These are phyloP conservation scores for Vanderwaltozyma yarrowii DNA, from an alignment of 805 yeast genomes.

Conservation along the genomic window DNA sequence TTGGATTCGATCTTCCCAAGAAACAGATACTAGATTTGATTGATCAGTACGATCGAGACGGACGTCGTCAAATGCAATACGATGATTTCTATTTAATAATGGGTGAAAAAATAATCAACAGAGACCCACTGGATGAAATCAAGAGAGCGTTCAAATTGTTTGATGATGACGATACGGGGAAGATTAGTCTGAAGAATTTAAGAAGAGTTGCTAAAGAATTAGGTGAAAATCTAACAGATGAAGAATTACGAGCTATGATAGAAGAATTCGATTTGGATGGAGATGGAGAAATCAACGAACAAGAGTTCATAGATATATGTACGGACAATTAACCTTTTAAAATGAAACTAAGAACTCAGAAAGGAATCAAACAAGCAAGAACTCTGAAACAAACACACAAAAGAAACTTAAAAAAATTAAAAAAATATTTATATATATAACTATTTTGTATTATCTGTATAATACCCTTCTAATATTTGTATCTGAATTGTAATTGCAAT, in stretches of 20 bases:
- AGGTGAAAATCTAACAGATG: slow-evolving; percentile 87
- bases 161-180: slow-evolving; percentile 83
- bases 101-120: slow-evolving; percentile 68
- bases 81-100: slow-evolving; percentile 68
- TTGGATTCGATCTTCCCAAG: slow-evolving; percentile 78
- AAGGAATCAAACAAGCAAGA: too few species aligned
- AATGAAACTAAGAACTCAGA: too few species aligned
- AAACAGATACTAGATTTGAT: slow-evolving; percentile 67
- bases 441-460: too few species aligned
- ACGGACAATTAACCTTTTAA: slow-evolving; percentile 36
- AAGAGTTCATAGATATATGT: slow-evolving; percentile 83
- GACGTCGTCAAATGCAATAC: slow-evolving; percentile 59
- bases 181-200: slow-evolving; percentile 69
- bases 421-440: too few species aligned
- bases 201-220: slow-evolving; percentile 85
- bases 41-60: slow-evolving; percentile 72
- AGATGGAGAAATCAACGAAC: slow-evolving; percentile 89
- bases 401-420: too few species aligned
- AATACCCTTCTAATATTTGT: too few species aligned
- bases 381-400: too few species aligned
- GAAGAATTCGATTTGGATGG: slow-evolving; percentile 94
- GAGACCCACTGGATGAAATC: slow-evolving; percentile 92
- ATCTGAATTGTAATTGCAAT: too few species aligned
- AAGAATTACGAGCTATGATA: slow-evolving; percentile 91
- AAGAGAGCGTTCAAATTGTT: slow-evolving; percentile 80